Conservation (phyloP, 2,329 filamentous ascomycete genomes). For the Emydomyces testavorans region DNA sequence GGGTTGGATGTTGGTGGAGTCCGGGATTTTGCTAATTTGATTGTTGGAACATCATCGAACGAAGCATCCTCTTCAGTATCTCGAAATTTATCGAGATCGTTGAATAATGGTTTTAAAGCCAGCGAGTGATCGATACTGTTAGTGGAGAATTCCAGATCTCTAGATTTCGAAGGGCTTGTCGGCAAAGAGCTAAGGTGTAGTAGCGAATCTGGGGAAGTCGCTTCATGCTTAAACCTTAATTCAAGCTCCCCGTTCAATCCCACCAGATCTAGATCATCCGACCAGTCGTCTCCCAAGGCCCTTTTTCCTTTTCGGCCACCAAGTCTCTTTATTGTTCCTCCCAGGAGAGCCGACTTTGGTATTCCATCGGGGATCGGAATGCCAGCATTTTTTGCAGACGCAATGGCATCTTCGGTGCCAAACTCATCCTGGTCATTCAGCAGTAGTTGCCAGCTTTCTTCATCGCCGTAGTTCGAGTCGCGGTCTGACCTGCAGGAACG, state of each 20-base stretch:
- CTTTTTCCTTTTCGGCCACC: slow-evolving; percentile 63
- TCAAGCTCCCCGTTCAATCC: slow-evolving; percentile 46
- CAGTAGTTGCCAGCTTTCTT: slow-evolving; percentile 81
- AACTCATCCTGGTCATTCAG: slow-evolving; percentile 74
- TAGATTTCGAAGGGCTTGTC: slow-evolving; percentile 31
- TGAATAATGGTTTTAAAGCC: slow-evolving; percentile 43
- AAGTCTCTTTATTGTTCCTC: slow-evolving; percentile 84
- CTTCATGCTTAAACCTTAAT: slow-evolving; percentile 52
- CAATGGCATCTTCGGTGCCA: slow-evolving; percentile 73
- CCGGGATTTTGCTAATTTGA: slow-evolving; percentile 54
- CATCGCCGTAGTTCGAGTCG: slow-evolving; percentile 56
- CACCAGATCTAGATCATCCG: slow-evolving; percentile 63
- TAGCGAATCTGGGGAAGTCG: slow-evolving; percentile 55
- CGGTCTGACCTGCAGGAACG: slow-evolving; percentile 73
- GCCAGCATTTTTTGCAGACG: slow-evolving; percentile 74
- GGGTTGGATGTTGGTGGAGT: slow-evolving; percentile 44
- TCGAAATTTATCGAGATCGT: slow-evolving; percentile 51
- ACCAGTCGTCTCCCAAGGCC: slow-evolving; percentile 69
- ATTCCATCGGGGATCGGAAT: slow-evolving; percentile 83
- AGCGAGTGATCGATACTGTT: slow-evolving; percentile 30
- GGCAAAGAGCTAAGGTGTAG: slow-evolving; percentile 50
- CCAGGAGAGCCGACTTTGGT: slow-evolving; percentile 76
- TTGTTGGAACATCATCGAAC: slow-evolving; percentile 54
- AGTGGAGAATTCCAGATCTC: slow-evolving; percentile 19
- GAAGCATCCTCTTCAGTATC: slow-evolving; percentile 52